Conservation (phyloP, 495 filamentous ascomycete genomes). For the Staphylotrichum tortipilum region DNA sequence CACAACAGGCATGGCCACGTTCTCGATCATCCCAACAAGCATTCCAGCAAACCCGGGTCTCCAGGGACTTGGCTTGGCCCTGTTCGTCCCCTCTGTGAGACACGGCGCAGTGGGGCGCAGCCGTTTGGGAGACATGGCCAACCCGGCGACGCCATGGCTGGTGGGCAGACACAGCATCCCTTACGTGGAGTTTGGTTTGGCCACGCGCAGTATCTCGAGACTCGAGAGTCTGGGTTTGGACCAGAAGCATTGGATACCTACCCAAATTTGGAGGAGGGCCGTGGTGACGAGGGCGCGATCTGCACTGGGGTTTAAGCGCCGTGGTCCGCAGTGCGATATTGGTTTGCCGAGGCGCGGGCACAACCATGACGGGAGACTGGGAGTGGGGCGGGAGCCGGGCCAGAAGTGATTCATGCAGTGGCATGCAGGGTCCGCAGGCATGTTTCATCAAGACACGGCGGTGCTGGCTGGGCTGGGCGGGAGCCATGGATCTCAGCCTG, state of each 20-base stretch:
- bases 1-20: no score
- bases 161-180: no score
- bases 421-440: conserved; percentile 7
- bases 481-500: no score
- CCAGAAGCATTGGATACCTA: background rate
- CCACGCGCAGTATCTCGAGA: no score
- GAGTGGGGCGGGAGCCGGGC: conserved; percentile 2
- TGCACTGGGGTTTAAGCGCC: conserved; percentile 11
- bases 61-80: background rate
- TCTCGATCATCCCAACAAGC: no score
- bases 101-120: conserved; percentile 2
- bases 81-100: no score
- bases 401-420: conserved; percentile 8
- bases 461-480: no score
- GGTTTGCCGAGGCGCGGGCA: conserved; percentile 5
- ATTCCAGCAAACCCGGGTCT: no score
- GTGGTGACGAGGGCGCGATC: no score
- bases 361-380: background rate
- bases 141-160: background rate
- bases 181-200: no score
- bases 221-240: no score
- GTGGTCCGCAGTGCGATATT: conserved; percentile 12
- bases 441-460: conserved; percentile 6
- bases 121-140: background rate
- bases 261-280: background rate